Base-by-base conservation (phyloP, 2,329 filamentous ascomycete species). In the Nemania serpens region DNA sequence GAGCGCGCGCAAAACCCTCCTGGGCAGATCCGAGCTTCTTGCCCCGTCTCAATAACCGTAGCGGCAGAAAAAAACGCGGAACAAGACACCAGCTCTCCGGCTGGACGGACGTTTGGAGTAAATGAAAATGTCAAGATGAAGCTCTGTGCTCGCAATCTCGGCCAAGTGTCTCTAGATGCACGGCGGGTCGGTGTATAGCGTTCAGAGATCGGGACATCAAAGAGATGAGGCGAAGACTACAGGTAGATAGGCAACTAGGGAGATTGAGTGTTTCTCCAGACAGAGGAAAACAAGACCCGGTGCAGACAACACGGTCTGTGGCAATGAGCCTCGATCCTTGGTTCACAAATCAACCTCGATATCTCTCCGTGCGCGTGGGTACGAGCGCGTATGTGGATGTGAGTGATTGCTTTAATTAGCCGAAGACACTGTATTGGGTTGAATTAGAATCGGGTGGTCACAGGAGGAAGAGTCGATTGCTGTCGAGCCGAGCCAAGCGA, bases 71-170 rank as follows among this genome's bases (percentile, higher is more conserved):
- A 54, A 78, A 55, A 57, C 41, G 58, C 45, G 55, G 36, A 25
- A 57, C 20, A 58, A 61, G 43, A 49, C 37, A 20, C 58, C 55
- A 58, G 63, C 34, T 55, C n/a, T 52, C 36, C 18, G 51, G 54
- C 47, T 39, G 48, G 43, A 39, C n/a, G 54, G 43, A 52, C 47
- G 50, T 53, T 46, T 55, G 25, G 60, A 55, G 54, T 52, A 39
- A 77, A 76, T 72, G 70, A 75, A 70, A 66, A 70, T 66, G 62
- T 67, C 76, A 81, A 85, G 83, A 87, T 77, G 83, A 85, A 86
- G 84, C 84, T 87, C 84, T 86, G 77, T 87, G 82, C 84, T 85
- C 82, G 76, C 78, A 75, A 76, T 80, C 80, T 78, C 65, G 61
- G 54, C 56, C 64, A 59, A 58, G 51, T 59, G 54, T 63, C 48